These are phyloP conservation scores for Jamesozyma jinghongensis DNA, from an alignment of 805 yeast species.

Conservation along the genomic window DNA sequence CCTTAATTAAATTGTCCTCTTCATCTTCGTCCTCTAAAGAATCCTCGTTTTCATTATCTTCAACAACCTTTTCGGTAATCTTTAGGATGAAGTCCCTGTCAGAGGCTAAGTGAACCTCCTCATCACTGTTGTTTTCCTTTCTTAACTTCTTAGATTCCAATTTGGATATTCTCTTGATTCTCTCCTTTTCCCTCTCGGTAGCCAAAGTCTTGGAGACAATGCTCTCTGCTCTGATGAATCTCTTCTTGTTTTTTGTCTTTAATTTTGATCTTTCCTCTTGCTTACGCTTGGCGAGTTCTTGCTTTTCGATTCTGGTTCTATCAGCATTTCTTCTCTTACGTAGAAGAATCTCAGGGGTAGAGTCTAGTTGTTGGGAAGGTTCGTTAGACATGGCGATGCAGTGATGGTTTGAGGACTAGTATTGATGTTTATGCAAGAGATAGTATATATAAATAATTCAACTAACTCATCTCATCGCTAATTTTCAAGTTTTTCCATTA, in stretches of 20 bases:
- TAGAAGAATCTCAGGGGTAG: conserved; percentile 69
- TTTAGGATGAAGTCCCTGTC: conserved; percentile 30
- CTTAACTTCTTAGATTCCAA: conserved; percentile 35
- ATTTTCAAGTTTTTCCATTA: too few relatives aligned
- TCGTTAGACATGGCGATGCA: conserved; percentile 3
- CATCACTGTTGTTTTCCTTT: conserved; percentile 11
- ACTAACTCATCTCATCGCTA: conserved; percentile 8
- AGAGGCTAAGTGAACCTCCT: conserved; percentile 19
- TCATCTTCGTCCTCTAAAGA: conserved; percentile 19
- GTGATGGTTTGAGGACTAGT: too few relatives aligned
- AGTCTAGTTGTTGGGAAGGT: conserved; percentile 24
- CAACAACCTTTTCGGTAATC: conserved; percentile 19
- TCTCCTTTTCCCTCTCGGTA: conserved; percentile 55
- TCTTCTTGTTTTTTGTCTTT: conserved; percentile 36
- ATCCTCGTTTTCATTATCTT: conserved; percentile 9
- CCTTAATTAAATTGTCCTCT: conserved; percentile 26
- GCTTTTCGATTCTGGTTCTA: conserved; percentile 62
- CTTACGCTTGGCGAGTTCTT: conserved; percentile 50
- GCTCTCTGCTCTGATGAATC: conserved; percentile 66
- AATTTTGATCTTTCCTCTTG: conserved; percentile 38
- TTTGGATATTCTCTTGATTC: conserved; percentile 55
- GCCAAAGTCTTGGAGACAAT: conserved; percentile 59
- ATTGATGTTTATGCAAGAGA: too few relatives aligned
- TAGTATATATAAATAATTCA: too few relatives aligned
- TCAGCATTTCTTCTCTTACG: conserved; percentile 75